These are phyloP conservation scores for Ichthyophthirius multifiliis DNA, from an alignment of 169 alveolate genomes.

Conservation along the genomic window DNA sequence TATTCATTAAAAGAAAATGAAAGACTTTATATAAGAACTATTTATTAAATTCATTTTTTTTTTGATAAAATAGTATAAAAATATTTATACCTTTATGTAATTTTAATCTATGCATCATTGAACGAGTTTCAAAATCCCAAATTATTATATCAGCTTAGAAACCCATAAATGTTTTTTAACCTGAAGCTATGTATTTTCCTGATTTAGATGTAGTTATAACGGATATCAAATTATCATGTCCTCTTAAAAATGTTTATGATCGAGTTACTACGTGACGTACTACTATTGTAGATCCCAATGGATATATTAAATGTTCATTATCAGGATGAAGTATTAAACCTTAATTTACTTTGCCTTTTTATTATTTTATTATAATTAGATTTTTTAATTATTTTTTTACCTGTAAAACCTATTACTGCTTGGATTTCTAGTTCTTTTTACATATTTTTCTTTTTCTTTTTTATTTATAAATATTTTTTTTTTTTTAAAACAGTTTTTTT, in stretches of 20 bases:
- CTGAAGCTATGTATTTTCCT: slow-evolving; percentile 89
- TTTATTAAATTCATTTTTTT: neutral
- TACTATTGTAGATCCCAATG: slow-evolving; percentile 86
- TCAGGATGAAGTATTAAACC: slow-evolving; percentile 92
- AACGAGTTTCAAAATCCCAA: slow-evolving; percentile 85
- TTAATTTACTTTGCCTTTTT: slow-evolving; percentile 60
- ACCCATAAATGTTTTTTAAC: slow-evolving; percentile 90
- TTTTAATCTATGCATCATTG: slow-evolving; percentile 72
- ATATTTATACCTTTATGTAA: slow-evolving; percentile 71
- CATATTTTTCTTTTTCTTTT: slow-evolving; percentile 7
- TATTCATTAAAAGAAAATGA: slow-evolving; percentile 54
- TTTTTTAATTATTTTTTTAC: slow-evolving; percentile 25
- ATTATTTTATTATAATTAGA: neutral
- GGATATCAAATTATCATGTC: slow-evolving; percentile 86
- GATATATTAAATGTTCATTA: slow-evolving; percentile 86
- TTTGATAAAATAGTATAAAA: slow-evolving; percentile 37
- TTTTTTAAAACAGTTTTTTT: no score
- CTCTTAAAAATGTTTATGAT: slow-evolving; percentile 86
- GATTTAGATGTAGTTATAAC: slow-evolving; percentile 75
- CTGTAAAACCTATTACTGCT: slow-evolving; percentile 87
- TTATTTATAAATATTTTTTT: no score
- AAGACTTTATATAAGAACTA: slow-evolving; percentile 45
- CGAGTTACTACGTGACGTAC: slow-evolving; percentile 85
- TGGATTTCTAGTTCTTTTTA: slow-evolving; percentile 73
- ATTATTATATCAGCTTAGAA: slow-evolving; percentile 89